phyloP scores from a whole-genome alignment of 345 rosid genomes.

The Dimocarpus longan region DNA sequence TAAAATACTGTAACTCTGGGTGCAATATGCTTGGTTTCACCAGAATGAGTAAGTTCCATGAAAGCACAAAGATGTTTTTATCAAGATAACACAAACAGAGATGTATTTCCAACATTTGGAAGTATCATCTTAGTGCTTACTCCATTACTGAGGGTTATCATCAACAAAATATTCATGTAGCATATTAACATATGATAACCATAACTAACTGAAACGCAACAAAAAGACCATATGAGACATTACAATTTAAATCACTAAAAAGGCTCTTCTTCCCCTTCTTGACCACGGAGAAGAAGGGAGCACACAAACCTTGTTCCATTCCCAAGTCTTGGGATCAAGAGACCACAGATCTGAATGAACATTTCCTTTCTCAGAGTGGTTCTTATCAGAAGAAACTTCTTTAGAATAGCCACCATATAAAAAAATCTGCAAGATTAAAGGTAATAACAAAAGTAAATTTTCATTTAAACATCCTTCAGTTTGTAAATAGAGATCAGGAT shows the following conservation, averaged over 20 bases:
- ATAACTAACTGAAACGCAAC: neutral
- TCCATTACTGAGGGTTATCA: neutral
- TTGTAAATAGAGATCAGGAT: neutral
- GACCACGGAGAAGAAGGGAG: neutral
- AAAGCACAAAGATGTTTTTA: neutral
- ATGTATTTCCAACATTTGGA: neutral
- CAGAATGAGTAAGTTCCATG: neutral
- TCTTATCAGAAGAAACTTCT: constrained; percentile 84
- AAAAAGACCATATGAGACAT: neutral
- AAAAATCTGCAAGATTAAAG: constrained; percentile 54
- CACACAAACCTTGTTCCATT: constrained; percentile 89
- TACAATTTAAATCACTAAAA: neutral
- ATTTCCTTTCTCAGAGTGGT: constrained; percentile 77
- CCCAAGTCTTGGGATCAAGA: constrained; percentile 98
- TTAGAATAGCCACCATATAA: constrained; percentile 95
- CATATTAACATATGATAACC: constrained; percentile 5
- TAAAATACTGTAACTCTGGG: neutral
- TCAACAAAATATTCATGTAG: neutral
- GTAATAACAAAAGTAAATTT: neutral
- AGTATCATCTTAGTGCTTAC: neutral
- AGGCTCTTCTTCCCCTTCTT: constrained; percentile 9
- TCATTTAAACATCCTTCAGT: neutral
- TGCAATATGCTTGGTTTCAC: neutral
- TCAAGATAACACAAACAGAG: neutral
- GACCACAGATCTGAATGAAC: constrained; percentile 97